Evolutionary conservation across 2,329 filamentous ascomycete species (phyloP).

Genomic region (Graphilbum fragrans): DNA sequence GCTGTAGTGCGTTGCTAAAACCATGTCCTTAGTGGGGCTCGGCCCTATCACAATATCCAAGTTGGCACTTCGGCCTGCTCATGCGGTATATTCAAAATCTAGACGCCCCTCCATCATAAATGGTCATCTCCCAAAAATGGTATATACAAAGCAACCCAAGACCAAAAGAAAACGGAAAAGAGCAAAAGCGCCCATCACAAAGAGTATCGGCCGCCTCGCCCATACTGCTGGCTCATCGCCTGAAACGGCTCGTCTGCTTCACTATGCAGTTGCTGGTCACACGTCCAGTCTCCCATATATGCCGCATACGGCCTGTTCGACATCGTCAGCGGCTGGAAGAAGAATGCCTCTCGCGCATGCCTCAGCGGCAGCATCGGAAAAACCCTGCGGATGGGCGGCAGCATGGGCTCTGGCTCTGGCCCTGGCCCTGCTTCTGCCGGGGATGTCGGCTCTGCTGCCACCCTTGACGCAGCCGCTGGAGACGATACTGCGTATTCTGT

Average conservation of each 20-base stretch:
- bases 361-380: constrained; percentile 1
- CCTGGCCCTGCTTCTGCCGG: not conserved
- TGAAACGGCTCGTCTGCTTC: constrained; percentile 6
- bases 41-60: too few relatives aligned
- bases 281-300: constrained; percentile 6
- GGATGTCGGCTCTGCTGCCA: not conserved
- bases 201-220: too few relatives aligned
- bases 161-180: too few relatives aligned
- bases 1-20: not conserved
- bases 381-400: constrained; percentile 3
- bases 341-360: constrained; percentile 1
- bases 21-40: too few relatives aligned
- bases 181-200: too few relatives aligned
- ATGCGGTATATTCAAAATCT: too few relatives aligned
- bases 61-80: too few relatives aligned
- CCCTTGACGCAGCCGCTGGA: not conserved
- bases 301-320: constrained; percentile 3
- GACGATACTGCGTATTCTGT: not conserved
- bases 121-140: too few relatives aligned
- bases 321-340: constrained; percentile 3
- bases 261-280: constrained; percentile 7
- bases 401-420: too few relatives aligned
- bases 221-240: too few relatives aligned
- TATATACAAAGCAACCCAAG: too few relatives aligned
- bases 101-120: too few relatives aligned